Conservation (phyloP, 345 rosid species). For the Lepidium sativum region DNA sequence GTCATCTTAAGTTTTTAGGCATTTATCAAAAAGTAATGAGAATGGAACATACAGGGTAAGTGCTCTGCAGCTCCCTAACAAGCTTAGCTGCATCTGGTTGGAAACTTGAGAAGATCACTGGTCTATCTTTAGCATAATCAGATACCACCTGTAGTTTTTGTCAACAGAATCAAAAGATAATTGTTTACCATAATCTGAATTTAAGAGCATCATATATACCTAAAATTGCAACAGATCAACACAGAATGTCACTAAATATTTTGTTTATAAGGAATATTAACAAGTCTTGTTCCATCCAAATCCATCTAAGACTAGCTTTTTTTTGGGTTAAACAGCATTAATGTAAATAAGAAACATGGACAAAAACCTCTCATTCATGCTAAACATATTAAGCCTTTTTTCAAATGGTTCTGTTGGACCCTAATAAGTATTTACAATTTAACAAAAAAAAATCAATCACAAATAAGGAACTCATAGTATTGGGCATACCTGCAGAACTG, state of each 20-base stretch:
- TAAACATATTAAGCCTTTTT: neutral
- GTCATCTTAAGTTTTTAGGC: neutral
- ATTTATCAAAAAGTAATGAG: neutral
- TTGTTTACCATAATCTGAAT: too few species aligned
- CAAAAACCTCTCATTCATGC: neutral
- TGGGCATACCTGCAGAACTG: slow-evolving; percentile 44
- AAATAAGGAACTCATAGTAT: neutral
- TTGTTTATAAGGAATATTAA: too few species aligned
- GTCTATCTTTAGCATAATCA: slow-evolving; percentile 47
- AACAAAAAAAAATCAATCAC: neutral
- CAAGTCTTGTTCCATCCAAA: too few species aligned
- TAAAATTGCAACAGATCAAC: neutral
- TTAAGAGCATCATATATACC: neutral
- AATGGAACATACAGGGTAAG: slow-evolving; percentile 58
- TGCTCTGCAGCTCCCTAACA: slow-evolving; percentile 53
- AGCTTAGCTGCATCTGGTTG: slow-evolving; percentile 89
- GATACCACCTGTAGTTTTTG: slow-evolving; percentile 45
- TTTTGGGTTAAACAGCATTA: too few species aligned
- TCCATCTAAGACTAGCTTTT: too few species aligned
- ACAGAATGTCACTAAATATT: neutral
- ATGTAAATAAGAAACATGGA: too few species aligned
- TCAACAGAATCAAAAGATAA: neutral
- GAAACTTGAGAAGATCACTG: slow-evolving; percentile 78
- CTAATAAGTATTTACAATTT: neutral
- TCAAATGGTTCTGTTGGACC: neutral